phyloP scores from a whole-genome alignment of 164 flowering plant species.

The Vitis rotundifolia region DNA sequence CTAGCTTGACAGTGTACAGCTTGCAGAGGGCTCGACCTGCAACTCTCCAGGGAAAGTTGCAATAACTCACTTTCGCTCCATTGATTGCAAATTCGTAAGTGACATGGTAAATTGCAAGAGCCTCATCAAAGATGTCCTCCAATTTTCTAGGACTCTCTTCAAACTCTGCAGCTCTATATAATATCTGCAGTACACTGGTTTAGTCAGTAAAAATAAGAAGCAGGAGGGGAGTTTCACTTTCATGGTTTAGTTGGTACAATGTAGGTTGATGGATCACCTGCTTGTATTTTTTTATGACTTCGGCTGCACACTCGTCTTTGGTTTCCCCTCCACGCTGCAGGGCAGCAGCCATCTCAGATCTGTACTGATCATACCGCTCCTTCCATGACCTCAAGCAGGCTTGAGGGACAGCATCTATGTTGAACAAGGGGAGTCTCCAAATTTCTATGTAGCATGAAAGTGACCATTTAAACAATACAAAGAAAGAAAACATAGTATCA shows the following conservation, averaged over 20 bases:
- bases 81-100: slow-evolving; percentile 45
- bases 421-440: slow-evolving; percentile 55
- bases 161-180: slow-evolving; percentile 56
- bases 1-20: slow-evolving; percentile 25
- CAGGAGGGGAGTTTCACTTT: no score
- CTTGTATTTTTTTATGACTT: slow-evolving; percentile 53
- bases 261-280: slow-evolving; percentile 35
- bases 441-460: slow-evolving; percentile 35
- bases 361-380: slow-evolving; percentile 40
- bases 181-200: slow-evolving; percentile 30
- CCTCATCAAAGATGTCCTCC: slow-evolving; percentile 54
- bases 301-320: slow-evolving; percentile 37
- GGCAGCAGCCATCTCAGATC: slow-evolving; percentile 56
- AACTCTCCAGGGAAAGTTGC: slow-evolving; percentile 74
- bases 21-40: slow-evolving; percentile 72
- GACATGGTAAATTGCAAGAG: slow-evolving; percentile 63
- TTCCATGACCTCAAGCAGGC: slow-evolving; percentile 36
- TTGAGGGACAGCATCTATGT: slow-evolving; percentile 32
- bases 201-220: background rate
- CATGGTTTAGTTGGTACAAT: no score
- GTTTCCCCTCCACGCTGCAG: slow-evolving; percentile 16
- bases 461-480: background rate
- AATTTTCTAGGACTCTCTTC: slow-evolving; percentile 38
- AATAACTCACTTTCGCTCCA: slow-evolving; percentile 14
- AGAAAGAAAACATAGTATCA: background rate